Evolutionary conservation across 495 filamentous ascomycete genomes (phyloP).

Genomic region (Rusavskia elegans): DNA sequence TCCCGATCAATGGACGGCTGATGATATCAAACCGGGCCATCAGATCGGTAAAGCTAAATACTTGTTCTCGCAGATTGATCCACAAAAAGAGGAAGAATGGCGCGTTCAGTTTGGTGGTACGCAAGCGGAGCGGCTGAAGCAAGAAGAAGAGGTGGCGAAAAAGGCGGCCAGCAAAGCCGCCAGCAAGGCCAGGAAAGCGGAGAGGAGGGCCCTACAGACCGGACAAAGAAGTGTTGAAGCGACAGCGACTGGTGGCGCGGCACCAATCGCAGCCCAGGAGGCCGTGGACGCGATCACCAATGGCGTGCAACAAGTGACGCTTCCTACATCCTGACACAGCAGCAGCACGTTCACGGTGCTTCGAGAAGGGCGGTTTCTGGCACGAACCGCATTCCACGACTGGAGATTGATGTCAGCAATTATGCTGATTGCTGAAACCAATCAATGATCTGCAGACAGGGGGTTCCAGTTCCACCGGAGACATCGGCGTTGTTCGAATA

Average conservation of each 20-base stretch:
- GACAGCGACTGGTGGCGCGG: slow-evolving; percentile 16
- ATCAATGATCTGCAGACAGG: too few species aligned
- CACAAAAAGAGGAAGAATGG: slow-evolving; percentile 74
- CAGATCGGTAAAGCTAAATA: slow-evolving; percentile 68
- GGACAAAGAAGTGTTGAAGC: slow-evolving; percentile 31
- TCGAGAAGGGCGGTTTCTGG: too few species aligned
- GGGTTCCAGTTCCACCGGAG: too few species aligned
- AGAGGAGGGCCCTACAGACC: slow-evolving; percentile 38
- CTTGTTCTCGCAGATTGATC: slow-evolving; percentile 71
- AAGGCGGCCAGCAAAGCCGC: slow-evolving; percentile 36
- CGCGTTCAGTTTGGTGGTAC: slow-evolving; percentile 63
- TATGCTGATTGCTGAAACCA: too few species aligned
- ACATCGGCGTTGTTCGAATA: too few species aligned
- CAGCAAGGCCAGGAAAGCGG: slow-evolving; percentile 39
- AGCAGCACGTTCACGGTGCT: too few species aligned
- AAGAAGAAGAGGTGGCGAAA: slow-evolving; percentile 52
- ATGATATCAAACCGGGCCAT: slow-evolving; percentile 47
- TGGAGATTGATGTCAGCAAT: too few species aligned
- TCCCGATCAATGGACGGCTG: slow-evolving; percentile 34
- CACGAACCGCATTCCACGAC: too few species aligned
- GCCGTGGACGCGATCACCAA: slow-evolving; percentile 22
- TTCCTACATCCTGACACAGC: slow-evolving; percentile 17
- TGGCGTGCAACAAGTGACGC: slow-evolving; percentile 21
- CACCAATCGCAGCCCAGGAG: slow-evolving; percentile 12
- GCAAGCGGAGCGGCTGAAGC: slow-evolving; percentile 41